Percentiles rank a stretch among this genome's conserved stretches.
These are phyloP conservation scores for Neurospora crassa DNA, from an alignment of 2,329 filamentous ascomycete genomes.

Conservation along the genomic window DNA sequence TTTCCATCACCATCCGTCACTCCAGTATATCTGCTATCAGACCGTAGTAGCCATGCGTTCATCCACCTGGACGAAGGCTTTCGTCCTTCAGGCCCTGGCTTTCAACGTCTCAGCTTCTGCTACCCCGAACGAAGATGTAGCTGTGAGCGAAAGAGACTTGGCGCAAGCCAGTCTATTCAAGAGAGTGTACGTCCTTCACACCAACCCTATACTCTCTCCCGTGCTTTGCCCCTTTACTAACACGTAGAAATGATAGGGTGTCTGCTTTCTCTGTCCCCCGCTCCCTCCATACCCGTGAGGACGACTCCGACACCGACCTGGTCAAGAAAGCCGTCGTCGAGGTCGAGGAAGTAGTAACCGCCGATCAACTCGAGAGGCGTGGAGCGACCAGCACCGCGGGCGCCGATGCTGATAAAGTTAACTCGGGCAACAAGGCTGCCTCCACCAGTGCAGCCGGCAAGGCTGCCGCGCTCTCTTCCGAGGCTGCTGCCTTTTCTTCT, in stretches of 20 bases:
- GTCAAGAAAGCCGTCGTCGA: neutral
- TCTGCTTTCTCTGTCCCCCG: neutral
- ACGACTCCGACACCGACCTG: neutral
- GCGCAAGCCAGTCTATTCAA: neutral
- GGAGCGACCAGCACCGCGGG: neutral
- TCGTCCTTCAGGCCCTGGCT: neutral
- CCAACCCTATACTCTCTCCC: neutral
- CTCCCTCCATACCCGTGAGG: neutral
- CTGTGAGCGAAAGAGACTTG: neutral
- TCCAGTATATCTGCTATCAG: neutral
- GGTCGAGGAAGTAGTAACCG: neutral
- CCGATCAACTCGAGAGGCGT: neutral
- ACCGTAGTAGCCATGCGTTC: neutral
- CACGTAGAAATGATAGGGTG: neutral
- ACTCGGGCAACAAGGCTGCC: neutral
- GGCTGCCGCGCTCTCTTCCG: neutral
- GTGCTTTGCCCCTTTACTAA: neutral
- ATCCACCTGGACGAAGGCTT: neutral
- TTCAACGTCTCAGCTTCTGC: neutral
- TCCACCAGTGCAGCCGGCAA: neutral
- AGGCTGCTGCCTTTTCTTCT: neutral
- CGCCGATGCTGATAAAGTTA: neutral
- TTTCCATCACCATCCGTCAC: neutral
- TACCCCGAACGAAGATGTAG: neutral
- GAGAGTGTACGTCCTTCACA: neutral